Evolutionary conservation across 768 basidiomycete genomes (phyloP), one percentile per base, ranked within the genome.

Genomic region (Pleurotus salmoneostramineus): DNA sequence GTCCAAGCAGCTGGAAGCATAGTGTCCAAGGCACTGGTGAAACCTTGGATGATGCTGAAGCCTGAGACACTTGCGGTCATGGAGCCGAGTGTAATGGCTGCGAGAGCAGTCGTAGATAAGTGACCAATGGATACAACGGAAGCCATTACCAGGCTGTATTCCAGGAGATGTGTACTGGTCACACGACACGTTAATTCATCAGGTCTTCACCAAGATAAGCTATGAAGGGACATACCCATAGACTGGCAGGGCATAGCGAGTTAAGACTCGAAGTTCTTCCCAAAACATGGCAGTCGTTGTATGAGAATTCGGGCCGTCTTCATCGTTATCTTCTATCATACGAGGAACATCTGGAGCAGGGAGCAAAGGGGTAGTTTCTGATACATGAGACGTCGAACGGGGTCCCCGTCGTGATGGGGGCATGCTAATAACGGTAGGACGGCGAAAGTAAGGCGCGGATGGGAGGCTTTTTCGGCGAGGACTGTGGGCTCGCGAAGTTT

Each of bases 1-100:
- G 97, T 95, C 95, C 92, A 99, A 12, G 96, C 95, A 40, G 92
- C 85, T 0, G 97, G 96, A 6, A 98, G 83, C 64, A 99, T 81
- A 0, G 95, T 95, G 69, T 99, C 97, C 15, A 99, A 83, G 0
- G 93, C 87, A 50, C 89, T 91, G 6, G 84, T 76, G 56, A 96
- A 83, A 15, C 93, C 93, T 62, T 89, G 88, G 5, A 95, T 74
- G 56, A 96, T 87, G 61, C 87, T 89, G 63, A 88, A 89, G 1
- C 83, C 89, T 1, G 90, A 85, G 8, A 87, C 84, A 52, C 80
- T 83, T 15, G 84, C 85, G 0, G 88, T 88, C 87, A 91, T 89
- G 8, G 83, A 85, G 2, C 83, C 88, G 8, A 91, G 71, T 15
- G 83, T 87, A 27, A 89, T 84, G 0, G 92, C 93, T 2, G 96